Base-by-base conservation (phyloP, 1,284 basidiomycete genomes). In the Entoloma clypeatum region DNA sequence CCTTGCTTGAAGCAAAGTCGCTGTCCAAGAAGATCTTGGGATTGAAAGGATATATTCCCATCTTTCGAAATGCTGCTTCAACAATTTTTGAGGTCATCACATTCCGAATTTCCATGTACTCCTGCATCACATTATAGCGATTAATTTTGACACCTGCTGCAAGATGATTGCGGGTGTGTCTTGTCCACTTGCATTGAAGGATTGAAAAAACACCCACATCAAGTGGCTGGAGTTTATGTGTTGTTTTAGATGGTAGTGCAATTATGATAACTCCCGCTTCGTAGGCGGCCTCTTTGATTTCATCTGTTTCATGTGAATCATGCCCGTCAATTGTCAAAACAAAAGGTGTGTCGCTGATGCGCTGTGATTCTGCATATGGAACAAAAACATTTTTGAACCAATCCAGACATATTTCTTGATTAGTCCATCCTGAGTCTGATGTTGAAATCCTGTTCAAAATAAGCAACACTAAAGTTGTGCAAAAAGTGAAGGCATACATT, bases 181-280 rank as follows among this genome's bases (percentile, higher is more conserved):
- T n/a, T n/a, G n/a, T n/a, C n/a, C n/a, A n/a, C n/a, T n/a, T n/a
- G n/a, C n/a, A n/a, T n/a, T n/a, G n/a, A n/a, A n/a, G n/a, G n/a
- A n/a, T n/a, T n/a, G n/a, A n/a, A 29, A 54, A 55, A 16, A 55
- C 42, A 5, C 30, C 47, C 23, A 55, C 50, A 49, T 58, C 50
- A 7, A 58, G 50, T 5, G 51, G 55, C 26, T 58, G 56, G 3
- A 46, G 21, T 30, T 54, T 52, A 42, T 58, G 53, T 3, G 53
- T 56, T 17, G 32, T 44, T 27, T 58, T 55, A 8, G 48, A 52
- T 16, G 51, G 55, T 31, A 56, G 47, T n/a, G 39, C 43, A 9
- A 51, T 29, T 2, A 56, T 26, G 21, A 56, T 48, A 18, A 56
- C 44, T 9, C 43, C 41, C 11, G 26, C 9, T 8, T 34, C 39